Percentiles rank a stretch among this genome's conserved stretches.
These are phyloP conservation scores for Verruconis gallopava DNA, from an alignment of 2,329 filamentous ascomycete species.

Conservation along the genomic window DNA sequence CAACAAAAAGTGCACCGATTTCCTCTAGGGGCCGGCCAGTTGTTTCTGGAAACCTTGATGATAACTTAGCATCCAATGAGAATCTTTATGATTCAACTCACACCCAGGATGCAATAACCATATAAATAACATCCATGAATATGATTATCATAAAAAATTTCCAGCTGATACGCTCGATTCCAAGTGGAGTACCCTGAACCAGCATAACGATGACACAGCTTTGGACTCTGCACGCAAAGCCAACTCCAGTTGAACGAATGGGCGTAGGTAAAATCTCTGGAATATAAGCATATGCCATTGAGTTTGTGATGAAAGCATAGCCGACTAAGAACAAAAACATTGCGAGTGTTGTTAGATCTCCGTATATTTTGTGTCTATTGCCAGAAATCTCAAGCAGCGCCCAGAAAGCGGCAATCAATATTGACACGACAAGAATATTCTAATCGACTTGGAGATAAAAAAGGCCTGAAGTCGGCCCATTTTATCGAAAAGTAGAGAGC, in stretches of 20 bases:
- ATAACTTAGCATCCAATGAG: too few species aligned
- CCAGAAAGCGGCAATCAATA: conserved; percentile 16
- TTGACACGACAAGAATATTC: conserved; percentile 13
- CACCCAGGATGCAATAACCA: not conserved
- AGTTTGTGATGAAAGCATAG: conserved; percentile 9
- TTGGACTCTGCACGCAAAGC: not conserved
- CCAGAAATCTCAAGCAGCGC: conserved; percentile 12
- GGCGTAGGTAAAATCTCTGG: conserved; percentile 12
- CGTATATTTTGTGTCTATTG: conserved; percentile 20
- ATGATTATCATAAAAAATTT: conserved; percentile 17
- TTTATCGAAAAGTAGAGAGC: not conserved
- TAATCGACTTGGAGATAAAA: conserved; percentile 15
- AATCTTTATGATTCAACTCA: too few species aligned
- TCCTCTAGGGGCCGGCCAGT: too few species aligned
- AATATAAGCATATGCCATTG: conserved; percentile 8
- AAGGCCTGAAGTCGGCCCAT: conserved; percentile 11
- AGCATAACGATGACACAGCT: conserved; percentile 4
- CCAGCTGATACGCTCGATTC: conserved; percentile 15
- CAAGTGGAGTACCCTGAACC: conserved; percentile 12
- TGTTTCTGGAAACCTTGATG: too few species aligned
- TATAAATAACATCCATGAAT: not conserved
- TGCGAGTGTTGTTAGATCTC: conserved; percentile 23
- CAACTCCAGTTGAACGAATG: conserved; percentile 5
- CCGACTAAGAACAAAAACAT: conserved; percentile 19
- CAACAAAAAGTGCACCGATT: too few species aligned